Base-by-base conservation (phyloP, 2,329 filamentous ascomycete genomes). In the Kalaharituber pfeilii region DNA sequence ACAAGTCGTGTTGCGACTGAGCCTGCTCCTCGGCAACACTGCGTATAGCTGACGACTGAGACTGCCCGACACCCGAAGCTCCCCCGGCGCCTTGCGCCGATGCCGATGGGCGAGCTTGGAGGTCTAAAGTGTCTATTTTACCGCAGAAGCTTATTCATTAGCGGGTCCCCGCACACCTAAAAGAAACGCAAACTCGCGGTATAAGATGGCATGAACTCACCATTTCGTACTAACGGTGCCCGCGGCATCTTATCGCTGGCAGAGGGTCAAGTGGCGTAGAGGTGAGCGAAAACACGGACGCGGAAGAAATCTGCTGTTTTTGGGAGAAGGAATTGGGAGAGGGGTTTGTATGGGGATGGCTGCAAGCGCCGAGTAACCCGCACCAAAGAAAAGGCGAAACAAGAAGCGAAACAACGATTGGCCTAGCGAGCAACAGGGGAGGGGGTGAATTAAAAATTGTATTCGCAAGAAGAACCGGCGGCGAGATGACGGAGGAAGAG, bases 81-180 rank as follows among this genome's bases (percentile, higher is more conserved):
- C n/a, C n/a, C n/a, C n/a, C n/a, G n/a, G n/a, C n/a, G n/a, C n/a
- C n/a, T n/a, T n/a, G n/a, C n/a, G n/a, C n/a, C n/a, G n/a, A n/a
- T n/a, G n/a, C n/a, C n/a, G n/a, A n/a, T 86, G 79, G n/a, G 66
- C 80, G 84, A 70, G 86, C 79, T 75, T 96, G 91, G 52, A 96
- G 80, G 71, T 96, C 91, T 70, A 95, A 84, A 59, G 89, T 93
- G 73, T 96, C 89, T 94, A 69, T 56, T 49, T 49, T 22, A 27
- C 15, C 15, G 20, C 30, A 11, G n/a, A 36, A 36, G 30, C n/a
- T 24, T 9, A 27, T 24, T 42, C 30, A 24, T 51, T 24, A 54
- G 53, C 45, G 44, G 36, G 36, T 53, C 50, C 52, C 49, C 39
- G 20, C 44, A 47, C 49, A 33, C 42, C 44, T n/a, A n/a, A n/a